Conservation (phyloP, 1,284 basidiomycete genomes). For the Ustilago esculenta region DNA sequence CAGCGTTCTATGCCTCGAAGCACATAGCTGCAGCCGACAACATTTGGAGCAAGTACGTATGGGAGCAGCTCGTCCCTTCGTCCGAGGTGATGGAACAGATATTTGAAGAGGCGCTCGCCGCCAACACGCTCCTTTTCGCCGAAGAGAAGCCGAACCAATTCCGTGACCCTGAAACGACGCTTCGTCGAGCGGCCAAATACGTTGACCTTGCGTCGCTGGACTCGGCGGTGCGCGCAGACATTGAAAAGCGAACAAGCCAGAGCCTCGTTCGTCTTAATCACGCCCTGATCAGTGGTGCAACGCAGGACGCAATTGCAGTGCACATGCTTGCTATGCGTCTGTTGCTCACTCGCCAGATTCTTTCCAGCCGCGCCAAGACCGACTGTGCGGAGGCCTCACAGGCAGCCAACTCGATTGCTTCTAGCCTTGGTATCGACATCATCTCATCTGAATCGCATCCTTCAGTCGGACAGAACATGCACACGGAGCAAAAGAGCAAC, state of each 20-base stretch:
- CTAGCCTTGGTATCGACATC: conserved; percentile 19
- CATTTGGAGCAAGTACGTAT: conserved; percentile 31
- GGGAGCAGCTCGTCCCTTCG: conserved; percentile 25
- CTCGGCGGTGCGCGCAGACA: background rate
- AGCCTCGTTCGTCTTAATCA: conserved; percentile 14
- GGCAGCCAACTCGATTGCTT: conserved; percentile 14
- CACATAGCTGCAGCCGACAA: background rate
- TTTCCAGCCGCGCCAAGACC: background rate
- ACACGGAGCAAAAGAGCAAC: background rate
- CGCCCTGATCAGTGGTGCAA: background rate
- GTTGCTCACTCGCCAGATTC: conserved; percentile 12
- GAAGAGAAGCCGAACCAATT: conserved; percentile 59
- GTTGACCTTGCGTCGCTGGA: conserved; percentile 7
- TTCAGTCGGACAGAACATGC: background rate
- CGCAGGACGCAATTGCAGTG: conserved; percentile 15
- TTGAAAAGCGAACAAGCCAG: background rate
- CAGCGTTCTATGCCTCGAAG: conserved; percentile 12
- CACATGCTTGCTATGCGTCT: conserved; percentile 35
- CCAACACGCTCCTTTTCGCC: conserved; percentile 44
- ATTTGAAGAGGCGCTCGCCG: conserved; percentile 34
- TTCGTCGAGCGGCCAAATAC: conserved; percentile 44
- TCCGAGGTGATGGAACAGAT: conserved; percentile 8
- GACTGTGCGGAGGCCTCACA: background rate
- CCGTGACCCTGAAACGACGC: conserved; percentile 42
- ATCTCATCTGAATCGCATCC: background rate